These are phyloP conservation scores for Cyclostephanos invisitatus DNA, from an alignment of 108 stramenopile genomes.

Conservation along the genomic window DNA sequence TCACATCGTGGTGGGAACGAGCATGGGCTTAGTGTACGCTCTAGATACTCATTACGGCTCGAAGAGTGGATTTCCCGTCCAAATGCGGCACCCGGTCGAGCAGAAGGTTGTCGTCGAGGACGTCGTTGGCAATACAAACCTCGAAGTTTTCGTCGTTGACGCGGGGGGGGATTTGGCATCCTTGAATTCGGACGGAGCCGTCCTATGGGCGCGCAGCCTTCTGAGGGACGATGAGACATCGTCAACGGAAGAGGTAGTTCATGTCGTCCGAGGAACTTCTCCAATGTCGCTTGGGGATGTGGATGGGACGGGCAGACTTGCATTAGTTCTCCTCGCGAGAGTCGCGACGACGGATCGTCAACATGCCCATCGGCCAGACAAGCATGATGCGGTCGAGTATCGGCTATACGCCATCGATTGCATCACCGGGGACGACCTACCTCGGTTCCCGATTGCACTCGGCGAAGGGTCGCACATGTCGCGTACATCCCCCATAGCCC, in stretches of 20 bases:
- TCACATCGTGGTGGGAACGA: constrained; percentile 74
- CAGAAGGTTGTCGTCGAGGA: constrained; percentile 78
- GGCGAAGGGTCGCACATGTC: constrained; percentile 41
- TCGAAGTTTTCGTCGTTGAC: constrained; percentile 80
- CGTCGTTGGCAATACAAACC: constrained; percentile 72
- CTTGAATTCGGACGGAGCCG: constrained; percentile 60
- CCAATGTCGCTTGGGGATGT: constrained; percentile 80
- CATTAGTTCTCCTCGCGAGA: constrained; percentile 57
- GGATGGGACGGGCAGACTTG: constrained; percentile 70
- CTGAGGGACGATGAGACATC: constrained; percentile 35
- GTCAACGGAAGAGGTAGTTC: constrained; percentile 20
- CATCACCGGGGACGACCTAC: constrained; percentile 62
- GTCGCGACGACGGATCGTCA: constrained; percentile 35
- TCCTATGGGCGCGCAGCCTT: constrained; percentile 75
- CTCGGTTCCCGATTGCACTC: constrained; percentile 62
- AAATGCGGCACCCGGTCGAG: constrained; percentile 65
- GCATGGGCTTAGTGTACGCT: constrained; percentile 80
- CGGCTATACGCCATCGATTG: constrained; percentile 69
- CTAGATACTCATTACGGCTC: constrained; percentile 54
- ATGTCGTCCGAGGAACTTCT: constrained; percentile 55
- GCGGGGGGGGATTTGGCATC: constrained; percentile 73
- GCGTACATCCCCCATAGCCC: constrained; percentile 44
- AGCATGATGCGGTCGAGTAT: constrained; percentile 39
- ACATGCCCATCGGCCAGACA: constrained; percentile 32
- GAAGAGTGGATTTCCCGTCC: constrained; percentile 69